Evolutionary conservation across 2,329 filamentous ascomycete species (phyloP), one percentile per base, ranked within the genome.

Genomic region (Pseudogymnoascus sp.): DNA sequence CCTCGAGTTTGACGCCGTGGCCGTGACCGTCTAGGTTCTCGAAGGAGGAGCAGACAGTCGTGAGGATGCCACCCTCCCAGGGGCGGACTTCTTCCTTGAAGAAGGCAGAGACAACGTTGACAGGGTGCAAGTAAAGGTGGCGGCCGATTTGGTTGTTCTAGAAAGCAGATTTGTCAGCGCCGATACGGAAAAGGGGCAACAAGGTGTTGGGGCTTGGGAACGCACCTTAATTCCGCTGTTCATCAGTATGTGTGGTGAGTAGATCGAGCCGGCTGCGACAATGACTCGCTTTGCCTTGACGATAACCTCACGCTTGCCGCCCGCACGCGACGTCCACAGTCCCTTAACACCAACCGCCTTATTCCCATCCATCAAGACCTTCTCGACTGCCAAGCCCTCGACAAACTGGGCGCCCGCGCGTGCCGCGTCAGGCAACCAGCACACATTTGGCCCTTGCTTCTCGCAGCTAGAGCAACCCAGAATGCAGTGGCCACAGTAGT

Each of bases 1-100:
- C 81, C 78, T 97, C 92, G 28, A 97, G 79, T 74, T 96, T 96
- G 59, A 82, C 81, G 40, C 93, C 93, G 70, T 97, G 91, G 64
- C 91, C 91, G 44, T 86, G 80, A 5, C 84, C 84, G 73, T 96
- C 91, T 0, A 93, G 80, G 69, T 97, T 89, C 67, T 96, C 89
- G 69, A 93, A 91, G 62, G 89, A 86, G 46, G 82, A 84, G 67
- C 90, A 88, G 16, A 93, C 87, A 3, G 85, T 84, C 0, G 93
- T 97, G 64, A 97, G 84, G 69, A 93, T 93, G 1, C 86, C 83
- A 14, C 79, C 81, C 74, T 88, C 86, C 87, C 88, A 90, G 0
- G 86, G 86, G n/a, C 81, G 82, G 18, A 87, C 81, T 37, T 89
- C 86, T 64, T 91, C 81, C 34, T 88, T 80, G 74, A 88, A 92